Conservation (phyloP, 108 stramenopile species). For the Cyclotella cryptica region DNA sequence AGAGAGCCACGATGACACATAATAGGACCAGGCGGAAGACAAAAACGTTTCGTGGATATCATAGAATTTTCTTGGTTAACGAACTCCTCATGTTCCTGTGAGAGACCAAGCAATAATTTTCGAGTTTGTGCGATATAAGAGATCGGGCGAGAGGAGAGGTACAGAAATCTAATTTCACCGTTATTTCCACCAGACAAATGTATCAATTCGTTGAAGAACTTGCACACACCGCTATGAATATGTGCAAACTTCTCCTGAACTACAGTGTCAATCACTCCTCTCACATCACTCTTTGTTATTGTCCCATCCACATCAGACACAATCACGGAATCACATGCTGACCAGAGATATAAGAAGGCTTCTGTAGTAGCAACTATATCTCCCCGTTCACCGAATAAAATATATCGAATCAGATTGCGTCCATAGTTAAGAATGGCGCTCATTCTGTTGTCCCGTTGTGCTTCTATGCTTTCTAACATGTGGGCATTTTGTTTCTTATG, state of each 20-base stretch:
- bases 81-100: constrained; percentile 23
- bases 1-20: constrained; percentile 76
- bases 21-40: constrained; percentile 75
- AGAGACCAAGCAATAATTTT: constrained; percentile 54
- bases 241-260: constrained; percentile 65
- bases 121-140: constrained; percentile 66
- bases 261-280: constrained; percentile 78
- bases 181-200: background rate
- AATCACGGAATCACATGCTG: constrained; percentile 56
- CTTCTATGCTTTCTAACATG: background rate
- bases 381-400: constrained; percentile 13
- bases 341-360: constrained; percentile 75
- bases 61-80: background rate
- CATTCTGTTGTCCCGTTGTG: background rate
- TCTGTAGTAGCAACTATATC: constrained; percentile 52
- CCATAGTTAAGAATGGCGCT: constrained; percentile 36
- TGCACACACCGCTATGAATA: constrained; percentile 72
- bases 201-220: constrained; percentile 59
- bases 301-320: constrained; percentile 89
- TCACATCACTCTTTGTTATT: constrained; percentile 74
- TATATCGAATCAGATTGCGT: constrained; percentile 48
- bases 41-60: background rate
- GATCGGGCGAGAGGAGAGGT: constrained; percentile 80
- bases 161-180: constrained; percentile 68
- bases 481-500: background rate